Evolutionary conservation across 768 basidiomycete species (phyloP).

Genomic region (Mycena venus): DNA sequence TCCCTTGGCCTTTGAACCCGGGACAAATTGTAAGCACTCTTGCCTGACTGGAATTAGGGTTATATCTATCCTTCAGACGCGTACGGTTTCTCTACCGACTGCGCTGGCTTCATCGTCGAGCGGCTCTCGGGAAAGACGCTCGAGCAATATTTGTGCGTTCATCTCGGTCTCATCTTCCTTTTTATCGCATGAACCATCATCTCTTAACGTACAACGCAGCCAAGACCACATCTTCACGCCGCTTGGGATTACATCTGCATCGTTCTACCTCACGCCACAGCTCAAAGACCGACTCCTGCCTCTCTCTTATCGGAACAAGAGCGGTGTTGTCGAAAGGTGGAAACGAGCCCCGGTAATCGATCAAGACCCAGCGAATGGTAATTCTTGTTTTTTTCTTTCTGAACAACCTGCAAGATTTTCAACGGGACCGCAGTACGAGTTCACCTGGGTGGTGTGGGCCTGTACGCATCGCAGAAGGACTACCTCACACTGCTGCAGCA

Average conservation of each 20-base stretch:
- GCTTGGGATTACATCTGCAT: conserved; percentile 35
- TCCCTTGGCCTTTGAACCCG: conserved; percentile 47
- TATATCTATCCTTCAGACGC: background rate
- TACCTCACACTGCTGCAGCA: conserved; percentile 35
- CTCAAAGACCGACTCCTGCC: conserved; percentile 29
- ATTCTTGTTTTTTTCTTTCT: background rate
- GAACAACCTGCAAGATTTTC: background rate
- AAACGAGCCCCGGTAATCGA: conserved; percentile 16
- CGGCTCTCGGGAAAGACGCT: conserved; percentile 40
- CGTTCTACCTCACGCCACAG: conserved; percentile 37
- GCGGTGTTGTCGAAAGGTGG: conserved; percentile 28
- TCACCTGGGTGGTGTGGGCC: background rate
- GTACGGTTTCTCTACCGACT: conserved; percentile 42
- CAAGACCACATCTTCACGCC: conserved; percentile 40
- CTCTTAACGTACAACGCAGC: conserved; percentile 11
- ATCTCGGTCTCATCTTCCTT: background rate
- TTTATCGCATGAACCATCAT: background rate
- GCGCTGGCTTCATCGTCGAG: conserved; percentile 45
- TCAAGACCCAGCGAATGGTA: conserved; percentile 25
- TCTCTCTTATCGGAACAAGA: conserved; percentile 25
- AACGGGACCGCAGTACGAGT: background rate
- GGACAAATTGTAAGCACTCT: conserved; percentile 1
- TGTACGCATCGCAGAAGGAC: conserved; percentile 30
- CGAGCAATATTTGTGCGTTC: conserved; percentile 47
- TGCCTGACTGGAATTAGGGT: no score